Percentiles rank a stretch among this genome's conserved stretches.
These are phyloP conservation scores for Allodekkera sacchari DNA, from an alignment of 805 yeast genomes.

Conservation along the genomic window DNA sequence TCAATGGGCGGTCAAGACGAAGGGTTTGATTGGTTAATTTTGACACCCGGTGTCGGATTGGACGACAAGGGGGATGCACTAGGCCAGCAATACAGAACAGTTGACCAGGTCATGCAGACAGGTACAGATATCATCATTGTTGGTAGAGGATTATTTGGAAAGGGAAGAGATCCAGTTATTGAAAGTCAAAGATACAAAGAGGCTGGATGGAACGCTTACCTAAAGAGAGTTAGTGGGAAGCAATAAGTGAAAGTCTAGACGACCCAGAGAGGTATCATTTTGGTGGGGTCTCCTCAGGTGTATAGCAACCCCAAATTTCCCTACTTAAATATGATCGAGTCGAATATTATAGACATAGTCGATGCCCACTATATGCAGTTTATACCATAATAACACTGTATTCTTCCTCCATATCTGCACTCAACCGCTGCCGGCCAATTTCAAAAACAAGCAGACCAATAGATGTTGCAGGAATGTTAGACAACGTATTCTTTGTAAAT, in stretches of 20 bases:
- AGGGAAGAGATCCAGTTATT: constrained; percentile 81
- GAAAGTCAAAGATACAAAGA: constrained; percentile 84
- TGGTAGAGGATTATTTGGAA: constrained; percentile 95
- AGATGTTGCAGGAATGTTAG: constrained; percentile 82
- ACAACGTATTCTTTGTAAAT: constrained; percentile 58
- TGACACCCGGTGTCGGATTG: constrained; percentile 98
- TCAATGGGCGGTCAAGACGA: constrained; percentile 77
- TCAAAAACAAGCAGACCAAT: constrained; percentile 81
- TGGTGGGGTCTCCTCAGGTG: no score
- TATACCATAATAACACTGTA: no score
- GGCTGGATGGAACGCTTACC: constrained; percentile 95
- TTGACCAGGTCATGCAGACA: constrained; percentile 67
- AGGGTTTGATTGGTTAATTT: constrained; percentile 89
- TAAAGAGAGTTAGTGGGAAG: constrained; percentile 26
- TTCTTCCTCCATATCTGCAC: neutral
- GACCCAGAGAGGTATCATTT: neutral
- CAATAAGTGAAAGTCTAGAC: neutral
- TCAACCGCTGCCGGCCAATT: constrained; percentile 48
- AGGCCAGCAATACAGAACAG: constrained; percentile 96
- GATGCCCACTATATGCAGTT: no score
- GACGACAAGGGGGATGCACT: constrained; percentile 94
- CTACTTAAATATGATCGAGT: neutral
- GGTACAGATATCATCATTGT: constrained; percentile 97
- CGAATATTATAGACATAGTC: no score
- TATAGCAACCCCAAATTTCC: neutral